Evolutionary conservation across 2,329 filamentous ascomycete species (phyloP).

Genomic region (Coniochaeta prunicola): DNA sequence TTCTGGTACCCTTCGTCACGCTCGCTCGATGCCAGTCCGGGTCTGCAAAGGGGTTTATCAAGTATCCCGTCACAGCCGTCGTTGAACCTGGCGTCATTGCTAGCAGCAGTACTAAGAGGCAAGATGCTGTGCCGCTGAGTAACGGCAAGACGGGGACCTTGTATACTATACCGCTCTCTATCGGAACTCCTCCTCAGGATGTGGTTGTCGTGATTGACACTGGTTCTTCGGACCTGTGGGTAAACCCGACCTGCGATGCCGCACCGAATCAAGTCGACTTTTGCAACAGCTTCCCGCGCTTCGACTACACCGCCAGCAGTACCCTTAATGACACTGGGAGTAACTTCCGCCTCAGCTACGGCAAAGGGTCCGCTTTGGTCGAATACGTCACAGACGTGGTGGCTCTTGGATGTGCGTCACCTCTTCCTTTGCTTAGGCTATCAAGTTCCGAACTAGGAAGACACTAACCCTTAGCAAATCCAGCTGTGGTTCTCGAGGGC

Average conservation of each 20-base stretch:
- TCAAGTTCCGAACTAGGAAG: neutral
- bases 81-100: neutral
- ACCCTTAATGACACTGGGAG: conserved; percentile 27
- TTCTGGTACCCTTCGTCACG: neutral
- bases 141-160: neutral
- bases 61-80: neutral
- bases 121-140: neutral
- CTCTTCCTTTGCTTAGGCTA: neutral
- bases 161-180: neutral
- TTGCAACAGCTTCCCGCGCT: conserved; percentile 33
- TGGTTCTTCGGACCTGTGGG: conserved; percentile 45
- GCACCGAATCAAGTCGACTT: conserved; percentile 15
- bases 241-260: conserved; percentile 38
- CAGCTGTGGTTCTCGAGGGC: conserved; percentile 24
- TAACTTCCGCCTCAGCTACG: conserved; percentile 25
- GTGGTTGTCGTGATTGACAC: conserved; percentile 40
- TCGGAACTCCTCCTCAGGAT: conserved; percentile 39
- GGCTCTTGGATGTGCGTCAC: conserved; percentile 28
- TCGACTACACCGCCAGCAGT: conserved; percentile 30
- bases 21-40: neutral
- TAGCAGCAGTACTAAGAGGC: neutral
- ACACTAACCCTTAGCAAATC: neutral
- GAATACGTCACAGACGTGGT: conserved; percentile 35
- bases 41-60: neutral
- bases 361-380: conserved; percentile 26